A percentile compares a stretch with the other conserved stretches of the same genome.
Evolutionary conservation across 108 stramenopile genomes (phyloP).

Genomic region (Chaetoceros tenuissimus): DNA sequence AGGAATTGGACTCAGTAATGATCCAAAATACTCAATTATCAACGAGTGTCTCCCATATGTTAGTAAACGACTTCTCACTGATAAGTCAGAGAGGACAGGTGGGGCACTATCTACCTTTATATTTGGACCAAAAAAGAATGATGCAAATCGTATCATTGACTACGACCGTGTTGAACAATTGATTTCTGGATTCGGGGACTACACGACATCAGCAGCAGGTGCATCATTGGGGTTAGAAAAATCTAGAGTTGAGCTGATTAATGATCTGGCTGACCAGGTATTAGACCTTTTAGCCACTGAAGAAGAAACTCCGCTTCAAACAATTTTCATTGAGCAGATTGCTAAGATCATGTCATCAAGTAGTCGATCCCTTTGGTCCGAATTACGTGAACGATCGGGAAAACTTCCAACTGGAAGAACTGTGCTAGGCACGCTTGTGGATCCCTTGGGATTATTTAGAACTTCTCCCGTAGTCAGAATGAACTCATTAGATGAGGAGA

Average conservation of each 20-base stretch:
- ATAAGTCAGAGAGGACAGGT: slow-evolving; percentile 72
- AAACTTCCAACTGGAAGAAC: slow-evolving; percentile 62
- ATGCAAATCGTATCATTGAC: slow-evolving; percentile 61
- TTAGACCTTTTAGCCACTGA: slow-evolving; percentile 68
- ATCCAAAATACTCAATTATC: slow-evolving; percentile 88
- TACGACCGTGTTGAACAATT: slow-evolving; percentile 76
- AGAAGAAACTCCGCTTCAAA: slow-evolving; percentile 74
- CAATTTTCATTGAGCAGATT: slow-evolving; percentile 72
- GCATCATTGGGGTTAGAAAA: slow-evolving; percentile 39
- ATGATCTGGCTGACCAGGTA: slow-evolving; percentile 54
- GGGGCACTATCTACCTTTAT: slow-evolving; percentile 86
- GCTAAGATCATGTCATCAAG: slow-evolving; percentile 70
- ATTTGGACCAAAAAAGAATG: slow-evolving; percentile 82
- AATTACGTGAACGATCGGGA: slow-evolving; percentile 55
- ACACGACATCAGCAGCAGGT: slow-evolving; percentile 63
- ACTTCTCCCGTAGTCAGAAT: slow-evolving; percentile 62
- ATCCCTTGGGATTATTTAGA: slow-evolving; percentile 79
- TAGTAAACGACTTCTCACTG: slow-evolving; percentile 83
- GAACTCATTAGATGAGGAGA: slow-evolving; percentile 56
- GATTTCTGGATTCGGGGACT: slow-evolving; percentile 68
- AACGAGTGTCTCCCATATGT: slow-evolving; percentile 94
- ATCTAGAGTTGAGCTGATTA: slow-evolving; percentile 38
- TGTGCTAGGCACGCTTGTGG: slow-evolving; percentile 66
- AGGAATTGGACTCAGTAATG: slow-evolving; percentile 89
- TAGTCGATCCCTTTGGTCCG: slow-evolving; percentile 51